phyloP scores from a whole-genome alignment of 1,284 basidiomycete species.

The Serendipita sp. region DNA sequence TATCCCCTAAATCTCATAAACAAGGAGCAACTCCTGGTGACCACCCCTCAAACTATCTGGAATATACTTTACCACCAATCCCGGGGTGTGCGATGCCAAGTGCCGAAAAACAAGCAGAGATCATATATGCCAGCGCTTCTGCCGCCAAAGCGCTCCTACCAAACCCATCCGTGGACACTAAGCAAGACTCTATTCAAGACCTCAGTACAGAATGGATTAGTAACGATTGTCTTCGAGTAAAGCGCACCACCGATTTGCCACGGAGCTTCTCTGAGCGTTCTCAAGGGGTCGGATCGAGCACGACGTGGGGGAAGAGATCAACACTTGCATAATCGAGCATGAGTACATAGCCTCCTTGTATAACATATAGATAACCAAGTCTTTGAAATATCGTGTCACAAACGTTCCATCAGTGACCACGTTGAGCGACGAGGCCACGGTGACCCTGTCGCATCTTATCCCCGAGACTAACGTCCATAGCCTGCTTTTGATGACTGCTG shows the following conservation, averaged over 20 bases:
- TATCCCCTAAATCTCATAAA: too few relatives aligned
- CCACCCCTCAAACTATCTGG: too few relatives aligned
- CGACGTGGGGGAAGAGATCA: background rate
- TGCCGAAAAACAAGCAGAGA: background rate
- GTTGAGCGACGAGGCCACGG: background rate
- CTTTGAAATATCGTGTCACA: background rate
- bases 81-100: background rate
- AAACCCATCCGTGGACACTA: too few relatives aligned
- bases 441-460: slow-evolving; percentile 5
- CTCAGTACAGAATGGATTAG: background rate
- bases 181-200: background rate
- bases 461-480: background rate
- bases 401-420: background rate
- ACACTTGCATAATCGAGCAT: too few relatives aligned
- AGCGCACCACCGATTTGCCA: background rate
- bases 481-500: background rate
- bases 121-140: background rate
- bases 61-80: background rate
- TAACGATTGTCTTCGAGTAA: background rate
- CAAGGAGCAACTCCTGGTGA: too few relatives aligned
- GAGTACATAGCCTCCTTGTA: background rate
- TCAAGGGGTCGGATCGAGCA: background rate
- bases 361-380: background rate
- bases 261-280: background rate
- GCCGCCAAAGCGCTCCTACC: background rate